Conservation (phyloP, 805 yeast species). For the Isabelozyma gotoi region DNA sequence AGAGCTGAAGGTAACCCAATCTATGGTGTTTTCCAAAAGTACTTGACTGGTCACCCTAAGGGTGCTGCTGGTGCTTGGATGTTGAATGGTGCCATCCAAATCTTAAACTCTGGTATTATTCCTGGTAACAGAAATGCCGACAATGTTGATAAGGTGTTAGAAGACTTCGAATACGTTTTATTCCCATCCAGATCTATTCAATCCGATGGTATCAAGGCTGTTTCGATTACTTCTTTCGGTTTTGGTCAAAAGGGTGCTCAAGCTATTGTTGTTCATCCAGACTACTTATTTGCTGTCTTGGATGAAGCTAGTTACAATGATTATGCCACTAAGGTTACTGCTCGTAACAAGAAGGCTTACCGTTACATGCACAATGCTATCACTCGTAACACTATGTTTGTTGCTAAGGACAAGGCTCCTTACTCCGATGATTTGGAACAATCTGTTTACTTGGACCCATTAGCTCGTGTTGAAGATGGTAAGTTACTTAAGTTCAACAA, state of each 20-base stretch:
- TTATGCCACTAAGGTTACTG: slow-evolving; percentile 67
- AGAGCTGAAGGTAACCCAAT: slow-evolving; percentile 98
- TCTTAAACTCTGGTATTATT: slow-evolving; percentile 86
- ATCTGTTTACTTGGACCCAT: slow-evolving; percentile 92
- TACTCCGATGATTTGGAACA: slow-evolving; percentile 86
- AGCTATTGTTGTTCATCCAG: slow-evolving; percentile 88
- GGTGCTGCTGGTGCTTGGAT: slow-evolving; percentile 99
- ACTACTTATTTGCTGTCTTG: slow-evolving; percentile 85
- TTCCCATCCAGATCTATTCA: slow-evolving; percentile 92
- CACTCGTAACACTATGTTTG: slow-evolving; percentile 86
- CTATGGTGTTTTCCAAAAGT: slow-evolving; percentile 97
- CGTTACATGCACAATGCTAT: slow-evolving; percentile 95
- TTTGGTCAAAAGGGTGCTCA: slow-evolving; percentile 99
- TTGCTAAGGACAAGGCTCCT: slow-evolving; percentile 92
- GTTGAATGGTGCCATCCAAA: slow-evolving; percentile 97
- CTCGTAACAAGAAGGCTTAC: slow-evolving; percentile 87
- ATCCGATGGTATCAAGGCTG: slow-evolving; percentile 97
- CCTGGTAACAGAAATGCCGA: slow-evolving; percentile 99
- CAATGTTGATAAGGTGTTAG: slow-evolving; percentile 81
- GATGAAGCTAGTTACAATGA: slow-evolving; percentile 67
- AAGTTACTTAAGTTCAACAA: slow-evolving; percentile 46
- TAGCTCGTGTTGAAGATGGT: slow-evolving; percentile 66
- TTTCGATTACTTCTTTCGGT: slow-evolving; percentile 95
- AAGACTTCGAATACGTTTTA: slow-evolving; percentile 82
- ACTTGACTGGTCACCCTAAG: slow-evolving; percentile 99